phyloP scores from a whole-genome alignment of 2,329 filamentous ascomycete species.

The Escovopsis sp. region DNA sequence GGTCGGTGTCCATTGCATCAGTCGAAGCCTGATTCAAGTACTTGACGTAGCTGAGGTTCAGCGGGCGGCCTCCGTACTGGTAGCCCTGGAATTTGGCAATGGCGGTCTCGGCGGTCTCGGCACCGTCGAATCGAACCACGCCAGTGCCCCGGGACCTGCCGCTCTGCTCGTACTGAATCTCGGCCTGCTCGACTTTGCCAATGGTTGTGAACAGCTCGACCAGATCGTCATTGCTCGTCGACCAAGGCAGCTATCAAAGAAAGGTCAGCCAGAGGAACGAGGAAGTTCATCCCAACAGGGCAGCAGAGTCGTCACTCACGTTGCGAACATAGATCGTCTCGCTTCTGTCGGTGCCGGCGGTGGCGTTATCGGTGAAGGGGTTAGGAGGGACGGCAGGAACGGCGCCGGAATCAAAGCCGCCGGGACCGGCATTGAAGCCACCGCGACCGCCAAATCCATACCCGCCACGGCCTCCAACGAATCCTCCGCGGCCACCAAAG shows the following conservation, averaged over 20 bases:
- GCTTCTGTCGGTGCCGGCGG: constrained; percentile 69
- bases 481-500: constrained; percentile 35
- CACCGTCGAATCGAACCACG: constrained; percentile 82
- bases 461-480: constrained; percentile 27
- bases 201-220: constrained; percentile 96
- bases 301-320: constrained; percentile 40
- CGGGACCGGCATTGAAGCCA: constrained; percentile 29
- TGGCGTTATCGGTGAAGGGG: constrained; percentile 86
- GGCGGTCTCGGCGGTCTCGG: constrained; percentile 77
- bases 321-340: constrained; percentile 92
- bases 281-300: neutral
- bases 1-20: constrained; percentile 73
- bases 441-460: constrained; percentile 26
- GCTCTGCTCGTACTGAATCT: constrained; percentile 96
- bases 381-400: constrained; percentile 50
- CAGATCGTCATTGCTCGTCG: constrained; percentile 94
- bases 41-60: constrained; percentile 87
- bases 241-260: constrained; percentile 71
- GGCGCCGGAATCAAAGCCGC: constrained; percentile 34
- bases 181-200: constrained; percentile 94
- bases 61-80: constrained; percentile 87
- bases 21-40: constrained; percentile 58
- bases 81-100: constrained; percentile 97
- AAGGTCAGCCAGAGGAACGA: neutral
- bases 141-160: constrained; percentile 89